phyloP scores from a whole-genome alignment of 2,329 filamentous ascomycete genomes.

The Fusarium sp. region DNA sequence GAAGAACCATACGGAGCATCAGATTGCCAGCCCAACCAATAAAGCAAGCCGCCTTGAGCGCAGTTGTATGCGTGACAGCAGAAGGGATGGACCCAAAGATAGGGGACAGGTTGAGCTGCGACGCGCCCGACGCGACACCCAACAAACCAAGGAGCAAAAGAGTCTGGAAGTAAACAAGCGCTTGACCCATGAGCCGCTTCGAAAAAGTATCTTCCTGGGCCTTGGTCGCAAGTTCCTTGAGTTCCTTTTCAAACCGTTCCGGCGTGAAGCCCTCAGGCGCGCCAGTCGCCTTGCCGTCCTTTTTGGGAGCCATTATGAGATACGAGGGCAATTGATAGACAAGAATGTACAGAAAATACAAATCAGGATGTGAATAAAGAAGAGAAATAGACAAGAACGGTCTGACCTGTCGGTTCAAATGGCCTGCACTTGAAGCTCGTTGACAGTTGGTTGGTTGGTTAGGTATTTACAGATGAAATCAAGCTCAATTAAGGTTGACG shows the following conservation, averaged over 20 bases:
- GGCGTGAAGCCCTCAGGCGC: slow-evolving; percentile 54
- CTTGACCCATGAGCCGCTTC: slow-evolving; percentile 51
- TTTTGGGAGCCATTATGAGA: slow-evolving; percentile 38
- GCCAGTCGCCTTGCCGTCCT: slow-evolving; percentile 36
- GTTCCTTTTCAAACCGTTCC: slow-evolving; percentile 65
- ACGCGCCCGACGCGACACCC: slow-evolving; percentile 75
- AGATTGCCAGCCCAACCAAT: slow-evolving; percentile 77
- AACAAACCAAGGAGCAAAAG: slow-evolving; percentile 47
- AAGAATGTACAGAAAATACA: slow-evolving; percentile 11
- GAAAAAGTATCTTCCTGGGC: slow-evolving; percentile 47
- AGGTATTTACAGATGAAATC: slow-evolving; percentile 6
- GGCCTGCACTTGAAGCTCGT: slow-evolving; percentile 48
- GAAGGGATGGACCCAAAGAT: slow-evolving; percentile 89
- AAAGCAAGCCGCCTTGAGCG: slow-evolving; percentile 73
- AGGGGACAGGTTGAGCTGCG: slow-evolving; percentile 81
- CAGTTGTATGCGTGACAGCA: slow-evolving; percentile 74
- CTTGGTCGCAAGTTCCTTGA: slow-evolving; percentile 61
- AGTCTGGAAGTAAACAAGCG: slow-evolving; percentile 51
- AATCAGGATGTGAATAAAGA: not conserved
- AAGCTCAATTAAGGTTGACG: slow-evolving; percentile 35
- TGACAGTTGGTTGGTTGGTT: slow-evolving; percentile 19
- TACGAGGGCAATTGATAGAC: not conserved
- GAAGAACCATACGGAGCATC: slow-evolving; percentile 58
- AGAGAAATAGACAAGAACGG: slow-evolving; percentile 1
- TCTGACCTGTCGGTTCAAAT: slow-evolving; percentile 41